A percentile compares a stretch with the other conserved stretches of the same genome.
These are phyloP conservation scores for Gelatoporia subvermispora DNA, from an alignment of 768 basidiomycete species.

Conservation along the genomic window DNA sequence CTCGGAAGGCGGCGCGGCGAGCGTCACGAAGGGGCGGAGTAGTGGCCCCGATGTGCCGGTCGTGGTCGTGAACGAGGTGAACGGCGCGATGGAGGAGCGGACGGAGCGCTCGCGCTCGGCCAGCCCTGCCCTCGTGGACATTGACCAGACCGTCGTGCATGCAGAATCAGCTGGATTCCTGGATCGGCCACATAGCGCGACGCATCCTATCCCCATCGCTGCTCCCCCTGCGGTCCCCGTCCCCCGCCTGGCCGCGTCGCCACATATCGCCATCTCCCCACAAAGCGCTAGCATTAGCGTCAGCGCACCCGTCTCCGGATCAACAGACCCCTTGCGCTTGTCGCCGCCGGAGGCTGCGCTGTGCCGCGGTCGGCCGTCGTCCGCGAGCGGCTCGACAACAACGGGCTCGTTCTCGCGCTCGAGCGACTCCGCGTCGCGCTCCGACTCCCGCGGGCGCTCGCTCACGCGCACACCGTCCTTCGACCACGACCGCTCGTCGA, in stretches of 20 bases:
- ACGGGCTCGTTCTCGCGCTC: conserved; percentile 25
- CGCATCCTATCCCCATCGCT: conserved; percentile 5
- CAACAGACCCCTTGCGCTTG: conserved; percentile 14
- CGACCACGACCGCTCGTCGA: conserved; percentile 41
- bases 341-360: conserved; percentile 18
- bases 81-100: conserved; percentile 25
- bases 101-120: conserved; percentile 25
- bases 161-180: not conserved
- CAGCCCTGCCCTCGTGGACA: conserved; percentile 6
- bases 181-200: not conserved
- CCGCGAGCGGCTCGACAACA: conserved; percentile 18
- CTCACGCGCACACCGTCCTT: conserved; percentile 51
- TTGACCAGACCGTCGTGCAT: not conserved
- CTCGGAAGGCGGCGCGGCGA: conserved; percentile 19
- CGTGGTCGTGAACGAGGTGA: conserved; percentile 31
- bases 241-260: conserved; percentile 19
- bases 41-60: conserved; percentile 20
- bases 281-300: conserved; percentile 19
- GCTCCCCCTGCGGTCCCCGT: conserved; percentile 18
- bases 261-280: conserved; percentile 28
- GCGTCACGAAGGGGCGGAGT: conserved; percentile 21
- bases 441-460: conserved; percentile 46
- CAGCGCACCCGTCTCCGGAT: not conserved
- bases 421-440: conserved; percentile 22
- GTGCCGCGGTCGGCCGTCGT: conserved; percentile 15